phyloP scores from a whole-genome alignment of 345 rosid species.

The Noccaea caerulescens region DNA sequence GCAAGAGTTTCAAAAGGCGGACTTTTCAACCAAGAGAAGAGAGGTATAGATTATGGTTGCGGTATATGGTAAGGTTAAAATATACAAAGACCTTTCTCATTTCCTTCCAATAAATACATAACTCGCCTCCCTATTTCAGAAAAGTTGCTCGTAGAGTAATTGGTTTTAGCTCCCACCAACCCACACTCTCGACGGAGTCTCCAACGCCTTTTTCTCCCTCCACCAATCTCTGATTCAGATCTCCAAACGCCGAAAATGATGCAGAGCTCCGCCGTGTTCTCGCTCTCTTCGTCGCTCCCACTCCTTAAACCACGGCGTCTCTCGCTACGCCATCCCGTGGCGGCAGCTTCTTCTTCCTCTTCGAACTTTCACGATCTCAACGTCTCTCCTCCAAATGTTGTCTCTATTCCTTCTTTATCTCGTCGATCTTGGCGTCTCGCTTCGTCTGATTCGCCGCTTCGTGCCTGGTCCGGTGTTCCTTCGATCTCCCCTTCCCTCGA shows the following conservation, averaged over 20 bases:
- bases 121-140: slow-evolving; percentile 5
- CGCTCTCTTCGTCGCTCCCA: slow-evolving; percentile 50
- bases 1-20: background rate
- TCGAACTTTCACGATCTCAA: slow-evolving; percentile 45
- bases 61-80: slow-evolving; percentile 2
- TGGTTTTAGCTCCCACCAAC: slow-evolving; percentile 41
- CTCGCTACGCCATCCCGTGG: slow-evolving; percentile 34
- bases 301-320: slow-evolving; percentile 47
- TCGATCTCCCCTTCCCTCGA: slow-evolving; percentile 40
- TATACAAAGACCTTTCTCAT: background rate
- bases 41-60: background rate
- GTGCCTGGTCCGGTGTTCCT: slow-evolving; percentile 71
- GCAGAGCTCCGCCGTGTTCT: slow-evolving; percentile 72
- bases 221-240: slow-evolving; percentile 37
- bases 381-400: slow-evolving; percentile 46
- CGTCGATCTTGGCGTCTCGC: slow-evolving; percentile 68
- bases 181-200: slow-evolving; percentile 52
- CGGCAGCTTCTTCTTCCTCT: slow-evolving; percentile 30
- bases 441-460: slow-evolving; percentile 44
- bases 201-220: slow-evolving; percentile 39
- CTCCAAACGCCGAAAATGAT: slow-evolving; percentile 49
- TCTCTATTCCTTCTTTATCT: slow-evolving; percentile 51
- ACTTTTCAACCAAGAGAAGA: slow-evolving; percentile 7
- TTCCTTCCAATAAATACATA: slow-evolving; percentile 11
- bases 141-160: slow-evolving; percentile 1